phyloP scores from a whole-genome alignment of 768 basidiomycete species.

The Lepiota venenata region DNA sequence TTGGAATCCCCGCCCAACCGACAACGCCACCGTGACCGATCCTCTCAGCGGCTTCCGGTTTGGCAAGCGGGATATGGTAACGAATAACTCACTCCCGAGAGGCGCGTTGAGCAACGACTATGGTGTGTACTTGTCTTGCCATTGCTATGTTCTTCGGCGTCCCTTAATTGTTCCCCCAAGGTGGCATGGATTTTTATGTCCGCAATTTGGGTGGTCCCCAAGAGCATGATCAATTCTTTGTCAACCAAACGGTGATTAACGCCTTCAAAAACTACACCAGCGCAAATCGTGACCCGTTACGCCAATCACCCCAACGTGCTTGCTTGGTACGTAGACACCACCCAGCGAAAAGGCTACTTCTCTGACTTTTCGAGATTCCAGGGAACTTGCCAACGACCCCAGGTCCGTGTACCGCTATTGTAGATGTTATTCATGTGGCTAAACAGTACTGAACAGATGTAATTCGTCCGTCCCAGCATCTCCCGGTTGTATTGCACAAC shows the following conservation, averaged over 20 bases:
- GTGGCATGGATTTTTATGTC: conserved; percentile 68
- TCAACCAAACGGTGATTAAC: conserved; percentile 41
- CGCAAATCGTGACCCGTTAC: conserved; percentile 53
- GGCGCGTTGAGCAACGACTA: conserved; percentile 62
- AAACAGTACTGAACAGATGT: conserved; percentile 36
- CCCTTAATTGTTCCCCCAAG: conserved; percentile 24
- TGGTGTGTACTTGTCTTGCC: conserved; percentile 32
- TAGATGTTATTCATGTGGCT: background rate
- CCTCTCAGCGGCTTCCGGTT: conserved; percentile 16
- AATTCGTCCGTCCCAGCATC: conserved; percentile 48
- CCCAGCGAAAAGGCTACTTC: background rate
- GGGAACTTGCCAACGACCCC: conserved; percentile 68
- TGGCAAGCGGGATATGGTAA: conserved; percentile 25
- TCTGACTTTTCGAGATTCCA: conserved; percentile 16
- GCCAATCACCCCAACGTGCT: conserved; percentile 49
- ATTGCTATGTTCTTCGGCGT: conserved; percentile 8
- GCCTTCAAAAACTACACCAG: conserved; percentile 58
- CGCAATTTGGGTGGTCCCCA: conserved; percentile 39
- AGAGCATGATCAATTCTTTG: conserved; percentile 59
- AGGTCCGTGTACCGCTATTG: conserved; percentile 31
- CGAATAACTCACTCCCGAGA: conserved; percentile 41
- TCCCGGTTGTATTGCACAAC: conserved; percentile 41
- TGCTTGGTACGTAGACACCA: conserved; percentile 34
- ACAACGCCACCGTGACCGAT: conserved; percentile 21
- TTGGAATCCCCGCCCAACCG: conserved; percentile 45